Evolutionary conservation across 2,329 filamentous ascomycete species (phyloP).

Genomic region (Bipolaris cookei): DNA sequence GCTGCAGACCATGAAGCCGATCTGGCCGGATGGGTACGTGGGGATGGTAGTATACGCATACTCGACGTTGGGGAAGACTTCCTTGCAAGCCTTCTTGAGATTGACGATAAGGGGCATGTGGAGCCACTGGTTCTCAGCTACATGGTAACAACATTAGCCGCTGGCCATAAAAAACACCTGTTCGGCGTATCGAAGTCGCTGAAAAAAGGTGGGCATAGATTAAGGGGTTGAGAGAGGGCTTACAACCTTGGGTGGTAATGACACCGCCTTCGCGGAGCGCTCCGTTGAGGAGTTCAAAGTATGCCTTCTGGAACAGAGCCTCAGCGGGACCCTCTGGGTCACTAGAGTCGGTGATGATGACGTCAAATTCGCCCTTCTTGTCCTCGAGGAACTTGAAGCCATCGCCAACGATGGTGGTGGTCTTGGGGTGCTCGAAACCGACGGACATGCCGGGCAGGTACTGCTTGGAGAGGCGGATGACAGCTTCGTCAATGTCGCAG

Average conservation of each 20-base stretch:
- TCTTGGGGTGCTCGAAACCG: slow-evolving; percentile 92
- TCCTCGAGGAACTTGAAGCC: slow-evolving; percentile 98
- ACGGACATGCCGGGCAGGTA: slow-evolving; percentile 93
- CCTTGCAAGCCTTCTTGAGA: slow-evolving; percentile 95
- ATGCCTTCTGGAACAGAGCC: slow-evolving; percentile 96
- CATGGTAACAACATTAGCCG: slow-evolving; percentile 33
- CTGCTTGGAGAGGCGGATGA: slow-evolving; percentile 97
- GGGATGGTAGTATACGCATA: slow-evolving; percentile 99
- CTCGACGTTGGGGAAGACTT: slow-evolving; percentile 96
- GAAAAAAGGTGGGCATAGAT: slow-evolving; percentile 25
- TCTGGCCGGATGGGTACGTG: slow-evolving; percentile 98
- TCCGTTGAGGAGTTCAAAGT: slow-evolving; percentile 91
- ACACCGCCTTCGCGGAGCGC: slow-evolving; percentile 95
- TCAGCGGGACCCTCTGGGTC: slow-evolving; percentile 97
- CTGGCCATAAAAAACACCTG: slow-evolving; percentile 19
- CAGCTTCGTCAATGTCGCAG: slow-evolving; percentile 99
- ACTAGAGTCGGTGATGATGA: slow-evolving; percentile 99
- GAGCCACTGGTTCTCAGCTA: slow-evolving; percentile 99
- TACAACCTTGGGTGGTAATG: slow-evolving; percentile 99
- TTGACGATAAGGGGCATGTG: slow-evolving; percentile 91
- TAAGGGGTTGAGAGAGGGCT: slow-evolving; percentile 65
- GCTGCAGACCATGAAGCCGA: slow-evolving; percentile 99
- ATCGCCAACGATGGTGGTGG: slow-evolving; percentile 90
- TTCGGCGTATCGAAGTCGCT: slow-evolving; percentile 21
- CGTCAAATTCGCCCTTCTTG: slow-evolving; percentile 96